These are phyloP conservation scores for Fusarium sp. DNA, from an alignment of 2,329 filamentous ascomycete genomes.

Conservation along the genomic window DNA sequence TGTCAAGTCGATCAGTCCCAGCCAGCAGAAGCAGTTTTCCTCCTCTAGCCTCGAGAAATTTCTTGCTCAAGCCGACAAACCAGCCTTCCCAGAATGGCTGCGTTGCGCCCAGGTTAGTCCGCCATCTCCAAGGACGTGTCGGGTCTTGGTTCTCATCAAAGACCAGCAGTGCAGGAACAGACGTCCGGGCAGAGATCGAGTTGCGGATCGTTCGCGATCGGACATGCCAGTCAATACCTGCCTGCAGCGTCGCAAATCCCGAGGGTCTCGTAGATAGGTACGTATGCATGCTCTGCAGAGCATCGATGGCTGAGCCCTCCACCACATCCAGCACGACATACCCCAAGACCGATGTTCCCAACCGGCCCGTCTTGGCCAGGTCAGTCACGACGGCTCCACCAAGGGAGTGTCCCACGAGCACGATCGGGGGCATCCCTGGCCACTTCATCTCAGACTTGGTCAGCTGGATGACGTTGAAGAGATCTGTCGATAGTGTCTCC, in stretches of 20 bases:
- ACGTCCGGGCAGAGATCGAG: conserved; percentile 83
- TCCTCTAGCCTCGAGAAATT: conserved; percentile 84
- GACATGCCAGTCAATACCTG: conserved; percentile 94
- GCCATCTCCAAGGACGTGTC: conserved; percentile 78
- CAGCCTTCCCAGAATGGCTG: conserved; percentile 95
- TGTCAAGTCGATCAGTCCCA: conserved; percentile 90
- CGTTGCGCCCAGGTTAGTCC: conserved; percentile 84
- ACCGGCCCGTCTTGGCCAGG: conserved; percentile 74
- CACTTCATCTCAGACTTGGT: conserved; percentile 78
- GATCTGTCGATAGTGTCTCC: conserved; percentile 77
- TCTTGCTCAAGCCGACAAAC: conserved; percentile 89
- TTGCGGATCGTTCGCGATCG: conserved; percentile 90
- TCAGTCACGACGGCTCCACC: conserved; percentile 93
- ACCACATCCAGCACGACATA: conserved; percentile 96
- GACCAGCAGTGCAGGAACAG: conserved; percentile 82
- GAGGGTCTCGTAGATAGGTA: conserved; percentile 86
- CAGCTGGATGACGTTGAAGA: conserved; percentile 75
- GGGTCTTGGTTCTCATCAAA: conserved; percentile 55
- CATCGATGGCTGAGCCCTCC: conserved; percentile 95
- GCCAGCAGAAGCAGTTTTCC: conserved; percentile 89
- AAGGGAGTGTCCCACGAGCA: conserved; percentile 92
- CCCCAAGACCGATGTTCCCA: conserved; percentile 79
- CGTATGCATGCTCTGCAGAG: conserved; percentile 91
- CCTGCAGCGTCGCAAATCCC: conserved; percentile 80
- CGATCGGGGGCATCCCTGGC: conserved; percentile 76